These are phyloP conservation scores for Periglandula ipomoeae DNA, from an alignment of 2,329 filamentous ascomycete species.

Conservation along the genomic window DNA sequence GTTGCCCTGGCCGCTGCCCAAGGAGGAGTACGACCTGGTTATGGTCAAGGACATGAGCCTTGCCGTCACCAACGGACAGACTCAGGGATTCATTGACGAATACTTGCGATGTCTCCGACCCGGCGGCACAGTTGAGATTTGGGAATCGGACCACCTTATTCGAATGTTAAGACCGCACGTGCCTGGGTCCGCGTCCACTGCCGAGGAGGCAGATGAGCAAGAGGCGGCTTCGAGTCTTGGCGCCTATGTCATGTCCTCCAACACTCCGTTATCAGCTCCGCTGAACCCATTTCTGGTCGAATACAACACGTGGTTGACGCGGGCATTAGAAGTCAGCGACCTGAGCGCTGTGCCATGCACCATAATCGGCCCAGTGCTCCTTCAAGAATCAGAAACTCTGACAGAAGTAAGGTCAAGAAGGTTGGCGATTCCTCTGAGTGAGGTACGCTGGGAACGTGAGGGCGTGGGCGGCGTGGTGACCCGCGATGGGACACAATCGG, in stretches of 20 bases:
- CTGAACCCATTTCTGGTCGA: conserved; percentile 75
- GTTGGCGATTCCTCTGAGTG: conserved; percentile 77
- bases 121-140: conserved; percentile 75
- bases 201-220: conserved; percentile 41
- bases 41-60: conserved; percentile 80
- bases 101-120: conserved; percentile 67
- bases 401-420: conserved; percentile 63
- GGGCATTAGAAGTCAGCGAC: conserved; percentile 62
- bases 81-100: conserved; percentile 55
- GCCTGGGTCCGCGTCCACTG: conserved; percentile 33
- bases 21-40: conserved; percentile 77
- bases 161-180: conserved; percentile 76
- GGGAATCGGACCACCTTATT: conserved; percentile 80
- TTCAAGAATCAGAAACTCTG: conserved; percentile 70
- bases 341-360: conserved; percentile 71
- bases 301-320: conserved; percentile 74
- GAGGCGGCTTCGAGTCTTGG: conserved; percentile 61
- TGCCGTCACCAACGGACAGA: conserved; percentile 48
- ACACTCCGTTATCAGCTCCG: conserved; percentile 71
- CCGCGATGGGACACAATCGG: conserved; percentile 51
- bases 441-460: conserved; percentile 81
- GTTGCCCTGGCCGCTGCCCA: conserved; percentile 65
- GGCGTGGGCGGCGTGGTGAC: conserved; percentile 55
- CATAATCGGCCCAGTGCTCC: conserved; percentile 62
- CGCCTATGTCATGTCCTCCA: conserved; percentile 73